Conservation (phyloP, 73 alveolate genomes). For the Uronychia binucleata region DNA sequence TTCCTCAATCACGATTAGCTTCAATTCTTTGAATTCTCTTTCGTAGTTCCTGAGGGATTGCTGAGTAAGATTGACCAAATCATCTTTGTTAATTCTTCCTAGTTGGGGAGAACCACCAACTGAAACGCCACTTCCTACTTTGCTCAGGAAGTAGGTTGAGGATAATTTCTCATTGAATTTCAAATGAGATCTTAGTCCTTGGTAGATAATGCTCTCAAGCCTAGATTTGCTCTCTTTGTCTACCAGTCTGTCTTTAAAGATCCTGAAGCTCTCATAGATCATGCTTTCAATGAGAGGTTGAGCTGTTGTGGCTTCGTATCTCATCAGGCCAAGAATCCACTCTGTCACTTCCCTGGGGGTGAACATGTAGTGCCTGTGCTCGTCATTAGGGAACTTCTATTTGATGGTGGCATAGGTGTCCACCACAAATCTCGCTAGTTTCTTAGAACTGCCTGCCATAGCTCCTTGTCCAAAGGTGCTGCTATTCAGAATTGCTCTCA, state of each 20-base stretch:
- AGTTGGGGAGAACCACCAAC: slow-evolving; percentile 53
- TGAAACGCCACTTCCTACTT: slow-evolving; percentile 60
- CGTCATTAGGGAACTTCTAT: slow-evolving; percentile 94
- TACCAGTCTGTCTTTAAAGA: slow-evolving; percentile 97
- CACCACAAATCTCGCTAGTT: slow-evolving; percentile 92
- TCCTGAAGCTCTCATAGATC: slow-evolving; percentile 96
- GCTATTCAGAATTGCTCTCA: slow-evolving; percentile 79
- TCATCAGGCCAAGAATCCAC: slow-evolving; percentile 92
- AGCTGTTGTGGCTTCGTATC: slow-evolving; percentile 94
- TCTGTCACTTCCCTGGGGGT: slow-evolving; percentile 98
- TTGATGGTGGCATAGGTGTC: slow-evolving; percentile 88
- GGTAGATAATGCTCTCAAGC: slow-evolving; percentile 72
- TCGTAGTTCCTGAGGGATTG: slow-evolving; percentile 84
- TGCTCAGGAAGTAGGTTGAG: slow-evolving; percentile 64
- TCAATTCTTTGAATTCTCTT: slow-evolving; percentile 93
- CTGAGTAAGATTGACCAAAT: slow-evolving; percentile 65
- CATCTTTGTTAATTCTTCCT: slow-evolving; percentile 70
- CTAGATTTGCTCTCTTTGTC: slow-evolving; percentile 85
- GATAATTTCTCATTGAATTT: slow-evolving; percentile 65
- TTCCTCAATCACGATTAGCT: slow-evolving; percentile 84
- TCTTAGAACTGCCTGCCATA: slow-evolving; percentile 64
- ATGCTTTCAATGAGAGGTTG: slow-evolving; percentile 88
- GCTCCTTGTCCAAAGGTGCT: slow-evolving; percentile 70
- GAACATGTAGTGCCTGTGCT: slow-evolving; percentile 98
- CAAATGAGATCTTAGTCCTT: slow-evolving; percentile 60